phyloP scores from a whole-genome alignment of 2,329 filamentous ascomycete species.

The Paramyrothecium roridum region DNA sequence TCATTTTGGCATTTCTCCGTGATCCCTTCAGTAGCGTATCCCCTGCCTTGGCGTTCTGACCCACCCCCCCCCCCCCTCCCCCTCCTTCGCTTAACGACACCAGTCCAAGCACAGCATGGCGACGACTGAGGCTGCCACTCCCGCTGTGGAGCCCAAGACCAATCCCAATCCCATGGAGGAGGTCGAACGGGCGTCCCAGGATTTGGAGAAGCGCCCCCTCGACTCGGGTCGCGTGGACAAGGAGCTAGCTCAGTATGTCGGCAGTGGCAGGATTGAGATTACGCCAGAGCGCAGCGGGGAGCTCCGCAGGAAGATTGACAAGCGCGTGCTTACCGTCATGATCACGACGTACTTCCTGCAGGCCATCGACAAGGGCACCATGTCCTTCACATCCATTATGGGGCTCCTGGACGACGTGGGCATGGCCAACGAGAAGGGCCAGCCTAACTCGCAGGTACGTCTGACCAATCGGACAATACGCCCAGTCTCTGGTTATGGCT shows the following conservation, averaged over 20 bases:
- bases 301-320: conserved; percentile 64
- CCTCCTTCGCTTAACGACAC: neutral
- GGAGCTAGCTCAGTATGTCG: conserved; percentile 65
- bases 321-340: conserved; percentile 67
- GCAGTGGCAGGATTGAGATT: conserved; percentile 53
- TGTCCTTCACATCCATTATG: conserved; percentile 65
- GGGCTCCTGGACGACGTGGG: conserved; percentile 49
- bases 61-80: too few relatives aligned
- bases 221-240: conserved; percentile 56
- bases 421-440: conserved; percentile 35
- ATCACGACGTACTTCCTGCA: conserved; percentile 72
- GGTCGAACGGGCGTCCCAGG: conserved; percentile 17
- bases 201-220: conserved; percentile 32
- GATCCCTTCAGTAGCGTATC: too few relatives aligned
- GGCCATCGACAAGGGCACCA: conserved; percentile 64
- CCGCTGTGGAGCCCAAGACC: neutral
- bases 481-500: neutral
- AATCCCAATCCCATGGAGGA: neutral
- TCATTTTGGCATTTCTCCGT: too few relatives aligned
- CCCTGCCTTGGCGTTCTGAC: too few relatives aligned
- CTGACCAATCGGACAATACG: neutral
- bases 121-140: neutral
- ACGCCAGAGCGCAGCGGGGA: conserved; percentile 56
- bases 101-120: neutral
- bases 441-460: conserved; percentile 14